These are phyloP conservation scores for Anthracocystis walkeri DNA, from an alignment of 1,284 basidiomycete genomes.

Conservation along the genomic window DNA sequence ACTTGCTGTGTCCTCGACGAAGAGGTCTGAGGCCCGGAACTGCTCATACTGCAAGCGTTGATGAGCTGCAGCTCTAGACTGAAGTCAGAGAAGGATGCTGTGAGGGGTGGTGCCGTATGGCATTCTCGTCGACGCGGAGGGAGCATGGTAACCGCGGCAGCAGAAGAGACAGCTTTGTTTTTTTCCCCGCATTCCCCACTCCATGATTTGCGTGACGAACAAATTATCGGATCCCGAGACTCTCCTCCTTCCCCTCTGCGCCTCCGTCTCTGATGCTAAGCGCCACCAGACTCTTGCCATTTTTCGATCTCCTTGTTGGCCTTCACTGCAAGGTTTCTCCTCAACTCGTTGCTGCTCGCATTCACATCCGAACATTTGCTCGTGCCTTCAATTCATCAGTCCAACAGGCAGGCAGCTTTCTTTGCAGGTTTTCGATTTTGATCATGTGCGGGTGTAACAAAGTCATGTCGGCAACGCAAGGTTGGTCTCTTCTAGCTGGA, in stretches of 20 bases:
- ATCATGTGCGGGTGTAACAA: background rate
- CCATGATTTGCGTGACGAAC: background rate
- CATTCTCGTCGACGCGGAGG: background rate
- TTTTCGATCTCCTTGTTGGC: no score
- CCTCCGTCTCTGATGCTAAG: no score
- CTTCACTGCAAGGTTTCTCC: no score
- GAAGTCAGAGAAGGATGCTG: background rate
- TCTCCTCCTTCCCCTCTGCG: no score
- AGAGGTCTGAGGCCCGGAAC: no score
- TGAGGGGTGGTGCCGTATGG: background rate
- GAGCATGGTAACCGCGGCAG: constrained; percentile 20
- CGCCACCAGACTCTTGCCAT: background rate
- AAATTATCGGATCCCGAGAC: constrained; percentile 1
- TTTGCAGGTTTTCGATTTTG: no score
- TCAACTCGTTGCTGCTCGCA: no score
- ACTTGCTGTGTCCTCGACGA: background rate
- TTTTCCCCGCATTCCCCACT: constrained; percentile 28
- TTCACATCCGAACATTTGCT: no score
- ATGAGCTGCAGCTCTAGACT: no score
- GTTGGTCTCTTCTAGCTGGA: constrained; percentile 36
- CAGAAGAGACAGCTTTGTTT: background rate
- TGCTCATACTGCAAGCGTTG: no score
- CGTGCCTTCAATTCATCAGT: no score
- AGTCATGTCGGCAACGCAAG: constrained; percentile 12
- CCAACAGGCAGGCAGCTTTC: no score